A percentile compares a stretch with the other conserved stretches of the same genome.
phyloP scores from a whole-genome alignment of 805 yeast species.

The Saccharomycopsis oosterbeekiorum region DNA sequence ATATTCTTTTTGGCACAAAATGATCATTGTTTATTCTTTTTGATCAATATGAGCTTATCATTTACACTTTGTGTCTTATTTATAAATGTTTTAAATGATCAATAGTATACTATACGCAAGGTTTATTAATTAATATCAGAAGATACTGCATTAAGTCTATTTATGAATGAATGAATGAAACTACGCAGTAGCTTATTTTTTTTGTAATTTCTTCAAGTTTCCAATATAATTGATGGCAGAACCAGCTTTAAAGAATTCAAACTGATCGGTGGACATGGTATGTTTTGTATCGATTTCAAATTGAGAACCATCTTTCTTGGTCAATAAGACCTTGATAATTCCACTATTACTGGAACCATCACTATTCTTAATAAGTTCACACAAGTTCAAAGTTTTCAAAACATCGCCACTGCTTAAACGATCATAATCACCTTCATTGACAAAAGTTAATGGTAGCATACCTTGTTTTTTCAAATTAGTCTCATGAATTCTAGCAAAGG shows the following conservation, averaged over 20 bases:
- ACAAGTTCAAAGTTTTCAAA: constrained; percentile 62
- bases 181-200: not conserved
- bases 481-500: constrained; percentile 97
- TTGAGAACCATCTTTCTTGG: constrained; percentile 61
- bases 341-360: constrained; percentile 62
- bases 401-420: constrained; percentile 66
- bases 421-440: constrained; percentile 84
- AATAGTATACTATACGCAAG: not conserved
- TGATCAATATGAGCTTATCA: too few species aligned
- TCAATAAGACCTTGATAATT: constrained; percentile 54
- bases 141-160: not conserved
- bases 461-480: constrained; percentile 98
- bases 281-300: constrained; percentile 74
- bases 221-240: constrained; percentile 93
- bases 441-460: constrained; percentile 89
- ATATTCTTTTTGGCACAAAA: too few species aligned
- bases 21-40: too few species aligned
- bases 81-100: too few species aligned
- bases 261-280: constrained; percentile 94
- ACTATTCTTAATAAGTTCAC: constrained; percentile 75
- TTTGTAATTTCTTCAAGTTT: constrained; percentile 31
- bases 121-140: not conserved
- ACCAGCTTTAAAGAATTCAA: constrained; percentile 94
- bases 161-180: too few species aligned
- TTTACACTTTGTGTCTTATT: too few species aligned